Conservation (phyloP, 495 filamentous ascomycete genomes). For the Penicillium riverlandense region DNA sequence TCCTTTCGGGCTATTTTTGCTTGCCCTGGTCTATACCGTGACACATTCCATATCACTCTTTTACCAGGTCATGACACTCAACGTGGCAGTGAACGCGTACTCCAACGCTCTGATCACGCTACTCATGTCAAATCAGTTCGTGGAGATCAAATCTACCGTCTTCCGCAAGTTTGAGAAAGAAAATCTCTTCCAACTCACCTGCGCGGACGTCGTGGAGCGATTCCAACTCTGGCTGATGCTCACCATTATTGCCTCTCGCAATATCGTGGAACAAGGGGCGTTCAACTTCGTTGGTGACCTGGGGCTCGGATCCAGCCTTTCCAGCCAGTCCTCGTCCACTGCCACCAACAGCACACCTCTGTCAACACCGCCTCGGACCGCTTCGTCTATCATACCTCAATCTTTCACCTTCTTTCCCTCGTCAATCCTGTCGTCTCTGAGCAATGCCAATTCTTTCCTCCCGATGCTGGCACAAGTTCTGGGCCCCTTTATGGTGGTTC, state of each 20-base stretch:
- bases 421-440: constrained; percentile 36
- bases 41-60: constrained; percentile 81
- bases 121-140: constrained; percentile 90
- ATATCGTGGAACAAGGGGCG: constrained; percentile 83
- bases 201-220: constrained; percentile 92
- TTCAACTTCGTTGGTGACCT: constrained; percentile 32
- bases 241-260: constrained; percentile 88
- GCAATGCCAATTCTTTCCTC: constrained; percentile 35
- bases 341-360: constrained; percentile 39
- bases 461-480: constrained; percentile 83
- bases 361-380: constrained; percentile 41
- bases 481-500: constrained; percentile 83
- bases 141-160: constrained; percentile 95
- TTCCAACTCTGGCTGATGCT: constrained; percentile 98
- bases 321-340: constrained; percentile 20
- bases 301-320: constrained; percentile 24
- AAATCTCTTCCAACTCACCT: constrained; percentile 92
- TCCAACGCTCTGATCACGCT: constrained; percentile 92
- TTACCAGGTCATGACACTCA: constrained; percentile 94
- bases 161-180: constrained; percentile 98
- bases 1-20: constrained; percentile 83
- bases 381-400: constrained; percentile 66
- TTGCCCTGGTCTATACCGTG: constrained; percentile 82
- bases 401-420: constrained; percentile 82
- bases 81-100: constrained; percentile 98